phyloP scores from a whole-genome alignment of 2,329 filamentous ascomycete genomes.

The Fusarium napiforme region DNA sequence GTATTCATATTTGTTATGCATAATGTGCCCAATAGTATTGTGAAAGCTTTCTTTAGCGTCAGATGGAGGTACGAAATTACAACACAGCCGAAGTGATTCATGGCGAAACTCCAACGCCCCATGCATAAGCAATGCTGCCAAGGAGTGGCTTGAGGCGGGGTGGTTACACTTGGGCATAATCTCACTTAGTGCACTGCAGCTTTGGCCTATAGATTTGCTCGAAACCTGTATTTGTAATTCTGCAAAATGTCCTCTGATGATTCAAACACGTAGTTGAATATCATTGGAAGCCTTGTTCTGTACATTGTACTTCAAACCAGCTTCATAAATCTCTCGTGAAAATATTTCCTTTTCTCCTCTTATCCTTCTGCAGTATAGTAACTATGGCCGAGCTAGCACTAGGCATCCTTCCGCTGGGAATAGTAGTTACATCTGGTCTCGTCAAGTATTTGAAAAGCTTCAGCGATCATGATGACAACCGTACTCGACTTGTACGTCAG shows the following conservation, averaged over 20 bases:
- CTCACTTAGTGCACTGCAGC: accelerated
- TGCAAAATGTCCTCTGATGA: accelerated
- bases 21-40: no score
- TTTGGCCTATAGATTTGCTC: accelerated
- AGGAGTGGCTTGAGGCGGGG: background rate
- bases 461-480: background rate
- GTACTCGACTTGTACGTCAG: background rate
- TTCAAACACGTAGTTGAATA: accelerated
- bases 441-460: background rate
- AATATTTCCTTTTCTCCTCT: background rate
- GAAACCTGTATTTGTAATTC: accelerated
- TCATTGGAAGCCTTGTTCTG: background rate
- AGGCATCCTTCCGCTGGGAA: accelerated
- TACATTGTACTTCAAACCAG: background rate
- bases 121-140: background rate
- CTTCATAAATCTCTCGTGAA: accelerated
- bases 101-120: accelerated
- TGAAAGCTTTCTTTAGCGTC: no score
- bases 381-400: background rate
- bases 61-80: no score
- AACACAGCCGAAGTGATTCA: accelerated
- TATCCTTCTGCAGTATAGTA: accelerated
- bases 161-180: background rate
- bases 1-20: no score
- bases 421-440: background rate